phyloP scores from a whole-genome alignment of 371 early-diverging fungal species.

The Blyttiomyces sp. region DNA sequence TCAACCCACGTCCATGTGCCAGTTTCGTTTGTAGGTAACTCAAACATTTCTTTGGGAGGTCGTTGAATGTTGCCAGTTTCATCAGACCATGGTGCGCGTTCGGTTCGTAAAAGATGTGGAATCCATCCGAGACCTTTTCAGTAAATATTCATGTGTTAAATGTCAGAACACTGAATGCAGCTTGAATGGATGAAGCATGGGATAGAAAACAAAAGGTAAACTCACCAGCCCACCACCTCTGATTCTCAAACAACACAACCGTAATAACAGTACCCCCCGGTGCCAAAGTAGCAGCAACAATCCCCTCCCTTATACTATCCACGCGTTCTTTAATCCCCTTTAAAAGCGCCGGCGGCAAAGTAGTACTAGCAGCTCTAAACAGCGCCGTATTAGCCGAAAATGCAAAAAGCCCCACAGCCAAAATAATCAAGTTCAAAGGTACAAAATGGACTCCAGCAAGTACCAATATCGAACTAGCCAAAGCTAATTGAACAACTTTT shows the following conservation, averaged over 20 bases:
- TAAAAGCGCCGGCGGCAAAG: slow-evolving; percentile 35
- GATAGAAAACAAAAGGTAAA: neutral
- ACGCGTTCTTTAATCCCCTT: slow-evolving; percentile 24
- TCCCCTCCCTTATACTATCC: slow-evolving; percentile 27
- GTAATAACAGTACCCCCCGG: slow-evolving; percentile 22
- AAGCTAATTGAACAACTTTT: slow-evolving; percentile 13
- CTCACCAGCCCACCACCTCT: slow-evolving; percentile 52
- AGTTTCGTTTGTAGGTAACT: slow-evolving; percentile 23
- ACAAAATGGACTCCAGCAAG: slow-evolving; percentile 23
- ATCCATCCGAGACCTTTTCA: slow-evolving; percentile 44
- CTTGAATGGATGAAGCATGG: no score
- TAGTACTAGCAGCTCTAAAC: slow-evolving; percentile 33
- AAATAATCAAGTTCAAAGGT: slow-evolving; percentile 28
- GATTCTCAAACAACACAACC: slow-evolving; percentile 46
- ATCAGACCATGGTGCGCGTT: slow-evolving; percentile 48
- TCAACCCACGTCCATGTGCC: slow-evolving; percentile 38
- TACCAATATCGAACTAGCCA: slow-evolving; percentile 24
- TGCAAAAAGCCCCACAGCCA: slow-evolving; percentile 29
- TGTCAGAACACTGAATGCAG: no score
- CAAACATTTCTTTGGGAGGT: slow-evolving; percentile 33
- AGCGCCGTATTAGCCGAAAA: slow-evolving; percentile 42
- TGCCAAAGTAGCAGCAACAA: slow-evolving; percentile 18
- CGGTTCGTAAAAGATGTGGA: slow-evolving; percentile 38
- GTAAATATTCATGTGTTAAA: neutral
- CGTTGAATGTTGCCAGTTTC: slow-evolving; percentile 30